These are phyloP conservation scores for Leccinum variicolor DNA, from an alignment of 768 basidiomycete species.

Conservation along the genomic window DNA sequence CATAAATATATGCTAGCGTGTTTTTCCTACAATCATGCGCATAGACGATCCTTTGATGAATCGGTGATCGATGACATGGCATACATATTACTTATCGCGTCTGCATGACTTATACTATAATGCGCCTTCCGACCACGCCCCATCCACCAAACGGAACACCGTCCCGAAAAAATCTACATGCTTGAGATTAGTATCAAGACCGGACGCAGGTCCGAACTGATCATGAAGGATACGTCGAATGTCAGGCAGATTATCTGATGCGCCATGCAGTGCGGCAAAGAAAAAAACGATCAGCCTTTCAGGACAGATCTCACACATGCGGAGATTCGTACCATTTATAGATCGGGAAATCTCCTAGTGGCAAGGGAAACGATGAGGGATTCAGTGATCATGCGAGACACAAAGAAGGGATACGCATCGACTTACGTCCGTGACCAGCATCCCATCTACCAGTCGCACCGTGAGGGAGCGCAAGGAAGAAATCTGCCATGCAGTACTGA, in stretches of 20 bases:
- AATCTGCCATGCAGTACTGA: not conserved
- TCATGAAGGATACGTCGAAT: not conserved
- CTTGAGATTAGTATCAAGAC: not conserved
- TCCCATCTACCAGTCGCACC: not conserved
- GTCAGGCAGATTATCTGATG: not conserved
- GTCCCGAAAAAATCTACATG: not conserved
- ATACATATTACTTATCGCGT: too few species aligned
- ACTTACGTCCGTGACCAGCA: not conserved
- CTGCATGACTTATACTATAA: not conserved
- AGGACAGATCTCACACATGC: not conserved
- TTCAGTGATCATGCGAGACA: not conserved
- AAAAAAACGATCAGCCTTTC: not conserved
- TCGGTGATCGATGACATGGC: too few species aligned
- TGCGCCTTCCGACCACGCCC: constrained; percentile 2
- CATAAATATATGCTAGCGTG: too few species aligned
- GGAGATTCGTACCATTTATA: not conserved
- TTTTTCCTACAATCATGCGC: too few species aligned
- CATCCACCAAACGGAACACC: not conserved
- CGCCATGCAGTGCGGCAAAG: not conserved
- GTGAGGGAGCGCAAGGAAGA: not conserved
- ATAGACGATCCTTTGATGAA: too few species aligned
- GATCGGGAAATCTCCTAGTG: not conserved
- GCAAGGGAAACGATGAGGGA: not conserved
- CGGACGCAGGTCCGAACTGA: not conserved
- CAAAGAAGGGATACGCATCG: not conserved